These are phyloP conservation scores for Xylariaceae sp. DNA, from an alignment of 2,329 filamentous ascomycete genomes.

Conservation along the genomic window DNA sequence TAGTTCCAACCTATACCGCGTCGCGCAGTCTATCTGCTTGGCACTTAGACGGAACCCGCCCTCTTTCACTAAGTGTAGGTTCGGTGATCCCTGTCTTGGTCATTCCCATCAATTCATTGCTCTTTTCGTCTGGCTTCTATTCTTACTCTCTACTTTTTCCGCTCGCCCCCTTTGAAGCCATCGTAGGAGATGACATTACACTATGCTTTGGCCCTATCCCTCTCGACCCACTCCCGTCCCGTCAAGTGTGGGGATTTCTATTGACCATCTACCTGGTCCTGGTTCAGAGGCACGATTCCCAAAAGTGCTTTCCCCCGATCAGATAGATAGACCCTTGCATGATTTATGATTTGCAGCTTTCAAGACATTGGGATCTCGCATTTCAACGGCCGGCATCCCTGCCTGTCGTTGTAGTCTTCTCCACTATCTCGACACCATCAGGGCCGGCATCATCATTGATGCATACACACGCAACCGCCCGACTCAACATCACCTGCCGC, in stretches of 20 bases:
- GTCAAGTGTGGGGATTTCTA: slow-evolving; percentile 32
- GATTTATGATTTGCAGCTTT: slow-evolving; percentile 38
- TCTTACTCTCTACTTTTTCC: slow-evolving; percentile 26
- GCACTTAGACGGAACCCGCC: slow-evolving; percentile 14
- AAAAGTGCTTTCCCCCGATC: slow-evolving; percentile 21
- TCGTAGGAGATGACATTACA: slow-evolving; percentile 10
- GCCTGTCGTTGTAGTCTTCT: slow-evolving; percentile 25
- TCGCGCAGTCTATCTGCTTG: slow-evolving; percentile 16
- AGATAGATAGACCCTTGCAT: slow-evolving; percentile 35
- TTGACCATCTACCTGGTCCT: slow-evolving; percentile 21
- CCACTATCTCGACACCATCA: slow-evolving; percentile 23
- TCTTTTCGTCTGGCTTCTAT: slow-evolving; percentile 28
- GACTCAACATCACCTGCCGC: slow-evolving; percentile 25
- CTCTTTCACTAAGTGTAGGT: slow-evolving; percentile 24
- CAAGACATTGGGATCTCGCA: slow-evolving; percentile 35
- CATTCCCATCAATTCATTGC: slow-evolving; percentile 32
- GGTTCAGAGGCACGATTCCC: slow-evolving; percentile 20
- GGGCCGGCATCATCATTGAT: slow-evolving; percentile 23
- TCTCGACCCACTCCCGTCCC: slow-evolving; percentile 23
- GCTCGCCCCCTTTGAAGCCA: slow-evolving; percentile 20
- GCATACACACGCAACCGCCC: slow-evolving; percentile 31
- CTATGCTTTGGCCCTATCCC: slow-evolving; percentile 17
- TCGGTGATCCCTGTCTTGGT: slow-evolving; percentile 29
- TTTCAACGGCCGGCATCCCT: slow-evolving; percentile 38
- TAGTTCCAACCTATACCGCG: slow-evolving; percentile 19